Evolutionary conservation across 257 asterid species (phyloP), one percentile per base, ranked within the genome.

Genomic region (Penstemon davidsonii): DNA sequence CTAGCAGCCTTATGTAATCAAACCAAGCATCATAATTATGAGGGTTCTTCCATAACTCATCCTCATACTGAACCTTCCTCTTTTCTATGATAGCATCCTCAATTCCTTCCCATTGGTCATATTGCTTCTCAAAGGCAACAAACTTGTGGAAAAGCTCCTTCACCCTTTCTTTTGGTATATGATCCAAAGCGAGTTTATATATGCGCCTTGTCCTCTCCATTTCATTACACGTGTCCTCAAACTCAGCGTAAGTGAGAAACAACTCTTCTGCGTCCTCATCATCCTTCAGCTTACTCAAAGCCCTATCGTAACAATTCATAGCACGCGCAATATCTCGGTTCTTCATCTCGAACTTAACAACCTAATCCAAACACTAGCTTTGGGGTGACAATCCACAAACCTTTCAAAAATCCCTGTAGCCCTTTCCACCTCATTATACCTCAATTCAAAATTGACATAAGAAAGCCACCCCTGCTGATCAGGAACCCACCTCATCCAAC

Each of bases 401-500:
- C 95, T 80, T 71, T 89, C 95, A 4, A 83, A 92, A n/a, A 92
- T 84, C 0, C 45, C 83, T 60, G 97, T 78, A 0, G 95, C 96
- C 71, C 96, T 81, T 40, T 89, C 97, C 0, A 85, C 47, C 77
- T 92, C 96, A 57, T 84, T 86, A 64, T 87, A 89, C 75, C 95
- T 78, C 54, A 89, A 68, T 62, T 89, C 96, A 45, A 89, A 89
- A 75, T 92, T 87, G 18, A 89, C 86, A 40, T 80, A 92, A 0
- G 89, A 81, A 13, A 89, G 83, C 98, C 96, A 89, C 1, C 95
- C 98, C 33, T 89, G 96, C 67, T 82, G 91, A 75, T 88, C 97
- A 15, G 98, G 96, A 70, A 76, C 72, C 96, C 96, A 87, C 8
- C 65, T 47, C 96, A 92, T 87, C 96, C 98, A 92, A 65, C 96